Evolutionary conservation across 108 stramenopile species (phyloP).

Genomic region (Fragilaria crotonensis): DNA sequence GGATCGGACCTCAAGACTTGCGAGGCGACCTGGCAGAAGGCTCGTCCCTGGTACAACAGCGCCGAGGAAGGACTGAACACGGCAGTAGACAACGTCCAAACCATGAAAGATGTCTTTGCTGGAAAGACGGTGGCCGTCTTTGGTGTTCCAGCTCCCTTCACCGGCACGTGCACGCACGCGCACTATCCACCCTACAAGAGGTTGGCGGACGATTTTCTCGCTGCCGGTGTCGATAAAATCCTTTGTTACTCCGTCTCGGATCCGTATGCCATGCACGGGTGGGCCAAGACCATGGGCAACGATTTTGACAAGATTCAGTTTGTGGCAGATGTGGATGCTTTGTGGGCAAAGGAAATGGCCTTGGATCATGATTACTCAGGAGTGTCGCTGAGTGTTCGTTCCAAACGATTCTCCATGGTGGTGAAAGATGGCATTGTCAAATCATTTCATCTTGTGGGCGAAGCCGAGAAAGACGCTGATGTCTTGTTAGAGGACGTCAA

Average conservation of each 20-base stretch:
- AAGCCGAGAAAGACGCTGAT: constrained; percentile 20
- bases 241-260: constrained; percentile 36
- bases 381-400: constrained; percentile 23
- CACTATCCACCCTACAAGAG: constrained; percentile 39
- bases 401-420: constrained; percentile 31
- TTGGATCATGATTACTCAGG: constrained; percentile 13
- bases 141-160: constrained; percentile 48
- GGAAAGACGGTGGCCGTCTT: constrained; percentile 37
- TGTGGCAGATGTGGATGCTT: constrained; percentile 27
- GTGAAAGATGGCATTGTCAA: constrained; percentile 34
- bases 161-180: constrained; percentile 39
- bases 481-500: constrained; percentile 10
- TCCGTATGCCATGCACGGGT: constrained; percentile 32
- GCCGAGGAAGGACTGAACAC: constrained; percentile 25
- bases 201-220: constrained; percentile 12
- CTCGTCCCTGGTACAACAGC: constrained; percentile 28
- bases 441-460: constrained; percentile 18
- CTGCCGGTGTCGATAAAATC: constrained; percentile 17
- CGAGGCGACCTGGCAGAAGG: constrained; percentile 20
- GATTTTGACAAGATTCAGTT: constrained; percentile 27
- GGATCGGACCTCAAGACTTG: constrained; percentile 22
- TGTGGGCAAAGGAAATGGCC: constrained; percentile 28
- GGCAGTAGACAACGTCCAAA: constrained; percentile 27
- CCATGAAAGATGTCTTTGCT: constrained; percentile 22
- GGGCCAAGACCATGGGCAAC: constrained; percentile 24